Conservation (phyloP, 257 asterid species). For the Anisodus acutangulus region DNA sequence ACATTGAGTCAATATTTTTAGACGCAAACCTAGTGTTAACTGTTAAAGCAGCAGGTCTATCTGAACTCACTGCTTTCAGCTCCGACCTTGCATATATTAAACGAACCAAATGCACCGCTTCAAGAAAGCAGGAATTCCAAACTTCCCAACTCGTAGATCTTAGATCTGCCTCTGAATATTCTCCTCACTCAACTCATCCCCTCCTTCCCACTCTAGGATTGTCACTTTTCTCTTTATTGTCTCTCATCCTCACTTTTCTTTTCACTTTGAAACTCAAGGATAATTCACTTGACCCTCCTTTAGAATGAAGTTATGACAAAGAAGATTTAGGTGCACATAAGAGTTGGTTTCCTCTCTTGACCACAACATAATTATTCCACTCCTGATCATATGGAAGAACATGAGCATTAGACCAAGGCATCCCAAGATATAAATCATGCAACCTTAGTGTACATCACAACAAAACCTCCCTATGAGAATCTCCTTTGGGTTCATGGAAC, state of each 20-base stretch:
- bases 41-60: not conserved
- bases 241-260: not conserved
- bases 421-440: not conserved
- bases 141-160: not conserved
- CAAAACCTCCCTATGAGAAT: not conserved
- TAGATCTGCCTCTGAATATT: slow-evolving; percentile 17
- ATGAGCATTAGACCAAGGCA: not conserved
- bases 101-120: not conserved
- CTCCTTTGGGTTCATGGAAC: slow-evolving; percentile 5
- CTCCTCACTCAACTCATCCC: slow-evolving; percentile 21
- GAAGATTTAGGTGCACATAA: not conserved
- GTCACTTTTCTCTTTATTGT: not conserved
- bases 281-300: slow-evolving; percentile 16
- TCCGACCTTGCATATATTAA: slow-evolving; percentile 2
- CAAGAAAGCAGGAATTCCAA: not conserved
- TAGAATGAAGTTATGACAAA: not conserved
- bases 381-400: not conserved
- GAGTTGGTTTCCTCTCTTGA: slow-evolving; percentile 3
- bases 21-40: slow-evolving; percentile 19
- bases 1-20: not conserved
- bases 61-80: slow-evolving; percentile 2
- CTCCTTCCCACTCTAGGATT: slow-evolving; percentile 5
- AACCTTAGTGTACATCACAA: not conserved
- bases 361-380: slow-evolving; percentile 12
- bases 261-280: not conserved